Conservation (phyloP, 2,329 filamentous ascomycete species). For the Colletotrichum kahawae region DNA sequence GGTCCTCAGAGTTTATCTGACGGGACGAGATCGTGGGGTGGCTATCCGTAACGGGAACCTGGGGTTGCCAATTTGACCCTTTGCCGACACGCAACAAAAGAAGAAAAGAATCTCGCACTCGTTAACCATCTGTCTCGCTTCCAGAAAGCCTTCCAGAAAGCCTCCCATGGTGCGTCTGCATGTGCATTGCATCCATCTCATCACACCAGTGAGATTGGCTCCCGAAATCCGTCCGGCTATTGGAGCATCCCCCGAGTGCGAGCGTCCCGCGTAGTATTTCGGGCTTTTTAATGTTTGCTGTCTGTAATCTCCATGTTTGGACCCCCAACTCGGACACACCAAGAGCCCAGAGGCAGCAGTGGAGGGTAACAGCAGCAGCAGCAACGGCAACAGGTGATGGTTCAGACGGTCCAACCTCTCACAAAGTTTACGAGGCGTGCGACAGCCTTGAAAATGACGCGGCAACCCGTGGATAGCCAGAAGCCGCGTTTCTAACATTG, state of each 20-base stretch:
- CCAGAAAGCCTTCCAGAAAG: neutral
- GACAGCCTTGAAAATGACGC: slow-evolving; percentile 3
- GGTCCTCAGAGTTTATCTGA: neutral
- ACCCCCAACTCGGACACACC: neutral
- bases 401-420: neutral
- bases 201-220: neutral
- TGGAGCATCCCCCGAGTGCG: neutral
- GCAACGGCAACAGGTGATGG: neutral
- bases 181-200: neutral
- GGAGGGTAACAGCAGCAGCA: neutral
- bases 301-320: neutral
- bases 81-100: neutral
- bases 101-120: neutral
- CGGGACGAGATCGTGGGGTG: neutral
- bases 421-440: neutral
- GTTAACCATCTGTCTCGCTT: neutral
- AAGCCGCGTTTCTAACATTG: neutral
- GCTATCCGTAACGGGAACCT: neutral
- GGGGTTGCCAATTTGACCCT: neutral
- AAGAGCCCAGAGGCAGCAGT: too few species aligned
- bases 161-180: neutral
- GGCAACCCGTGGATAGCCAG: neutral
- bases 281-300: neutral
- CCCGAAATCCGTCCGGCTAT: neutral
- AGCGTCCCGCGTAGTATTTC: neutral